Percentiles rank a stretch among this genome's conserved stretches.
Evolutionary conservation across 2,329 filamentous ascomycete species (phyloP).

Genomic region (Bipolaris gigantea): DNA sequence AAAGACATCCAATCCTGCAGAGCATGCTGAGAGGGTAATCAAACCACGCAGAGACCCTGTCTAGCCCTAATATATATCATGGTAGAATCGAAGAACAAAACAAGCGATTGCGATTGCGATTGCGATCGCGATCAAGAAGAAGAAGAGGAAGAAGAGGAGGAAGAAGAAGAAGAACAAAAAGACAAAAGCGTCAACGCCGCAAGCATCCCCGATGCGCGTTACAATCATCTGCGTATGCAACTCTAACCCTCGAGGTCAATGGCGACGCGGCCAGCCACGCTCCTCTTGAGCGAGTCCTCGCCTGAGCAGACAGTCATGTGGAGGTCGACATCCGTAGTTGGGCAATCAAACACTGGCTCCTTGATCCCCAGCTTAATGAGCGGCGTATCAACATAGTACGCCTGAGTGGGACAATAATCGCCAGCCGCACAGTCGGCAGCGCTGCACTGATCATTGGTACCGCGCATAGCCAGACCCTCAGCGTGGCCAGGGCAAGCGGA

Average conservation of each 20-base stretch:
- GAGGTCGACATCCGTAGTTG: constrained; percentile 20
- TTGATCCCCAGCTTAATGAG: constrained; percentile 23
- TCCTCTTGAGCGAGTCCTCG: constrained; percentile 24
- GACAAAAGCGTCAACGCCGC: too few species aligned
- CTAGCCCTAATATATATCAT: too few species aligned
- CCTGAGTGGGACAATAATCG: constrained; percentile 28
- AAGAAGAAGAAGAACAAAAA: too few species aligned
- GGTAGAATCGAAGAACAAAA: too few species aligned
- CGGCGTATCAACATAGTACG: constrained; percentile 31
- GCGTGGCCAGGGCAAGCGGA: constrained; percentile 27
- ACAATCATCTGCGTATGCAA: too few species aligned
- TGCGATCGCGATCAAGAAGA: too few species aligned
- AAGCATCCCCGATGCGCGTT: too few species aligned
- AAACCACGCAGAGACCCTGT: too few species aligned
- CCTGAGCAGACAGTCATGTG: constrained; percentile 29
- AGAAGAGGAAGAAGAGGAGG: too few species aligned
- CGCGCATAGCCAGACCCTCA: constrained; percentile 25
- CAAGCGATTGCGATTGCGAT: too few species aligned
- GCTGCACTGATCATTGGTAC: constrained; percentile 17
- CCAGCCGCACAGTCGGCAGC: constrained; percentile 20
- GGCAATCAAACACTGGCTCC: constrained; percentile 31
- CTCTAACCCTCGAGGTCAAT: neutral
- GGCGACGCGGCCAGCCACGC: constrained; percentile 25
- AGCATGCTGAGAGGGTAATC: too few species aligned
- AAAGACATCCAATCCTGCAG: too few species aligned